Evolutionary conservation across 805 yeast species (phyloP).

Genomic region (Brettanomyces custersianus): DNA sequence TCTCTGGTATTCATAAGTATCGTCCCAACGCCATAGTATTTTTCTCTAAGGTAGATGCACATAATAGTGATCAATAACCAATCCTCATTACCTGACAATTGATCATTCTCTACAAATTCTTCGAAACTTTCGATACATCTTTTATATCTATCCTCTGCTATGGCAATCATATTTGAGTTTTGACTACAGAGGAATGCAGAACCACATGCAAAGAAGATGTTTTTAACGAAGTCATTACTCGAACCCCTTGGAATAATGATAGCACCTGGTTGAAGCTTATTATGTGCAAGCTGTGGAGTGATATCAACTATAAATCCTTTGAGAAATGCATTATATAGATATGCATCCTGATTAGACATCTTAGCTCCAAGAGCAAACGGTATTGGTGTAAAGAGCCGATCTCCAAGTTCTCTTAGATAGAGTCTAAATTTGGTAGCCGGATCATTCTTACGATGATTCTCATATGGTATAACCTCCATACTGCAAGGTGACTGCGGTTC

Average conservation of each 20-base stretch:
- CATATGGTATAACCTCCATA: background rate
- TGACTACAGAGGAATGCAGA: constrained; percentile 29
- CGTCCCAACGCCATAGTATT: constrained; percentile 22
- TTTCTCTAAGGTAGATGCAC: constrained; percentile 30
- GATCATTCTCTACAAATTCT: constrained; percentile 14
- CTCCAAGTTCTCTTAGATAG: constrained; percentile 14
- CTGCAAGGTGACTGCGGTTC: too few relatives aligned
- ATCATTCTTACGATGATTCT: background rate
- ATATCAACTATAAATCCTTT: constrained; percentile 32
- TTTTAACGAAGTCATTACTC: constrained; percentile 21
- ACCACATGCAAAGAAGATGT: constrained; percentile 34
- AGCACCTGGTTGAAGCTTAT: constrained; percentile 29
- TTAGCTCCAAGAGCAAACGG: constrained; percentile 10
- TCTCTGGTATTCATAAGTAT: constrained; percentile 25
- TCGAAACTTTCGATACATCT: constrained; percentile 15
- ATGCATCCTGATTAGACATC: constrained; percentile 12
- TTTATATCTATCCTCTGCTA: constrained; percentile 17
- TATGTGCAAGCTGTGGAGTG: constrained; percentile 34
- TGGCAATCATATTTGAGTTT: constrained; percentile 16
- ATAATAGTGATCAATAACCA: constrained; percentile 34
- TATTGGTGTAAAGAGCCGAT: constrained; percentile 3
- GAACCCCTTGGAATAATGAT: constrained; percentile 30
- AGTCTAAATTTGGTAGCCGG: constrained; percentile 15
- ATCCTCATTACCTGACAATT: constrained; percentile 24
- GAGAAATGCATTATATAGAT: constrained; percentile 26